These are phyloP conservation scores for Blechomonas ayalai DNA, from an alignment of 208 protist species.

Conservation along the genomic window DNA sequence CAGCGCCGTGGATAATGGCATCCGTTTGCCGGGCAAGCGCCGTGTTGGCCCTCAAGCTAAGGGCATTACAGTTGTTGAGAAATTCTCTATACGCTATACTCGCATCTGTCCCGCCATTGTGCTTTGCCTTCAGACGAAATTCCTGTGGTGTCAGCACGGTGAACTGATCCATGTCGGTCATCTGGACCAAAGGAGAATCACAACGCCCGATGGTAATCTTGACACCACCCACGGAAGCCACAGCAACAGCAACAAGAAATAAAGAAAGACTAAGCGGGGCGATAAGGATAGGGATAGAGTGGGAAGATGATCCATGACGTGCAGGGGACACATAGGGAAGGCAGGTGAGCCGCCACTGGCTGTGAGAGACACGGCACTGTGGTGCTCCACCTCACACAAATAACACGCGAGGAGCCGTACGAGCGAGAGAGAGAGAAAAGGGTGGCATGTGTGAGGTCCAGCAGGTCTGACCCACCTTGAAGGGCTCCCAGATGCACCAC, in stretches of 20 bases:
- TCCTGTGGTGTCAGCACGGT: slow-evolving; percentile 9
- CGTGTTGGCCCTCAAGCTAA: slow-evolving; percentile 60
- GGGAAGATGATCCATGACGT: too few species aligned
- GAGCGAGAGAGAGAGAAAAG: not conserved
- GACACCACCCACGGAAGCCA: not conserved
- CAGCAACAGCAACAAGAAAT: not conserved
- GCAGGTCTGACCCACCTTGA: too few species aligned
- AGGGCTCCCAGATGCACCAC: too few species aligned
- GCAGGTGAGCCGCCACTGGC: too few species aligned
- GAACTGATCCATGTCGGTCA: too few species aligned
- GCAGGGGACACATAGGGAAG: too few species aligned
- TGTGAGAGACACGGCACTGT: too few species aligned
- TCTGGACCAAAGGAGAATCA: too few species aligned
- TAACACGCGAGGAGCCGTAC: not conserved
- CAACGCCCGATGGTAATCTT: too few species aligned
- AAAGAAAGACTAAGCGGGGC: too few species aligned
- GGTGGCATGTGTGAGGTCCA: not conserved
- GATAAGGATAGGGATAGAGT: too few species aligned
- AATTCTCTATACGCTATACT: slow-evolving; percentile 33
- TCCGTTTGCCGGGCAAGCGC: slow-evolving; percentile 26
- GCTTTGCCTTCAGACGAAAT: slow-evolving; percentile 1
- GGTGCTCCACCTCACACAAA: not conserved
- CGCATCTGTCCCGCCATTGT: not conserved
- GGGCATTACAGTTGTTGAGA: slow-evolving; percentile 44
- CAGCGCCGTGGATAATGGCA: slow-evolving; percentile 17